Evolutionary conservation across 306 rosid genomes (phyloP), one percentile per base, ranked within the genome.

Genomic region (Sechiopsis laciniata): DNA sequence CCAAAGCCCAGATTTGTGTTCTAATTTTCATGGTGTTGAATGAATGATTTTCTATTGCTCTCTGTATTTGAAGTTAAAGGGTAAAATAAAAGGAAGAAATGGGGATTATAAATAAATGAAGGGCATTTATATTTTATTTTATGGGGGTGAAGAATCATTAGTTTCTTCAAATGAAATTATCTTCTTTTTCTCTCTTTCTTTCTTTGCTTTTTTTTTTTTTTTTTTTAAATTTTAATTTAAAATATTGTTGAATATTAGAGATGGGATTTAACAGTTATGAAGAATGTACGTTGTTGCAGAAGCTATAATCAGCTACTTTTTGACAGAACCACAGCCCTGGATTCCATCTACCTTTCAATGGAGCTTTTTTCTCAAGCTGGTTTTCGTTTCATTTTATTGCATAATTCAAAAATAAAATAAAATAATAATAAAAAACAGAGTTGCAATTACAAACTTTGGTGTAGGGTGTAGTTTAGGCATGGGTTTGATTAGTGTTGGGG

Each of bases 141-240:
- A 0, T 32, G 32, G 20, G 19, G 67, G 13, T 46, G 68, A 67
- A 82, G 96, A 92, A 92, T 92, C 87, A 55, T 35, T 55, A 80
- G 83, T 88, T 90, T 75, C 96, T 90, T 93, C 74, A 75, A 74
- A 85, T 64, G 83, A 74, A 88, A 76, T 72, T 15, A 64, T 75
- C 53, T 56, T 65, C 83, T 77, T 83, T 77, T 83, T 77, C 76
- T 85, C 82, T 42, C 48, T 42, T 42, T 65, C 48, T 45, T 42
- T 67, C 35, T 45, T 10, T 67, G 5, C 48, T 45, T 19, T 67
- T 66, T 17, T 32, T 32, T 32, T 1, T 32, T 32, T 32, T 32
- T 32, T 1, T 32, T 32, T 32, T 32, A 5, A 40, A 40, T 52
- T 50, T 50, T 16, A 46, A 80, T 15, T 65, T 32, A 1, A 32